Evolutionary conservation across 23 red algal species (phyloP), one percentile per base, ranked within the genome.

Genomic region (Gracilaria gracilis): DNA sequence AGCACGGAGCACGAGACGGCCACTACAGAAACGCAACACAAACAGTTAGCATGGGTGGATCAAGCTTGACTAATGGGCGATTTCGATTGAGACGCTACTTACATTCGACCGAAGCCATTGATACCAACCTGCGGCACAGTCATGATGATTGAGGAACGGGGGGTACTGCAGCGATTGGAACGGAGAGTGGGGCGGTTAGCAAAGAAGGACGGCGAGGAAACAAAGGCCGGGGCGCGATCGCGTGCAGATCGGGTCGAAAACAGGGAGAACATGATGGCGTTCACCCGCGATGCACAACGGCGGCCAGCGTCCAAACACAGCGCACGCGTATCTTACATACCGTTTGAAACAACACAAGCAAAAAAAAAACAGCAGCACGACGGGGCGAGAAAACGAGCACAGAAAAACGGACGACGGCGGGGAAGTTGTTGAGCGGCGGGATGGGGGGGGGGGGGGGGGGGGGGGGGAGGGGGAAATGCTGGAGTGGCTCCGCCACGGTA

Each of bases 1-100:
- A 46, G 97, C 97, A 44, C 97, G 90, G 0, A 99, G 86, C 64
- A 99, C 97, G 31, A 99, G 97, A 16, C 97, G 91, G 29, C 97
- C 97, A 77, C 93, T 98, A 82, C 14, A 1, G 5, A 13, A 54
- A 29, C 0, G 21, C 50, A 4, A 13, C 2, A 32, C 29, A 80
- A 5, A 48, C 5, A 12, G 44, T 48, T 48, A 48, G n/a, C n/a
- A n/a, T n/a, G n/a, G n/a, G n/a, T n/a, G n/a, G n/a, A n/a, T n/a
- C n/a, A n/a, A n/a, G n/a, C n/a, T n/a, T n/a, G n/a, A n/a, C n/a
- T n/a, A n/a, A n/a, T n/a, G n/a, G n/a, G n/a, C n/a, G n/a, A n/a
- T n/a, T n/a, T n/a, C n/a, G n/a, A n/a, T n/a, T n/a, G n/a, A n/a
- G n/a, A n/a, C n/a, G n/a, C n/a, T 76, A 76, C 84, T 59, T 88